A percentile compares a stretch with the other conserved stretches of the same genome.
Conservation (phyloP, 257 asterid species). For the Verbena officinalis region DNA sequence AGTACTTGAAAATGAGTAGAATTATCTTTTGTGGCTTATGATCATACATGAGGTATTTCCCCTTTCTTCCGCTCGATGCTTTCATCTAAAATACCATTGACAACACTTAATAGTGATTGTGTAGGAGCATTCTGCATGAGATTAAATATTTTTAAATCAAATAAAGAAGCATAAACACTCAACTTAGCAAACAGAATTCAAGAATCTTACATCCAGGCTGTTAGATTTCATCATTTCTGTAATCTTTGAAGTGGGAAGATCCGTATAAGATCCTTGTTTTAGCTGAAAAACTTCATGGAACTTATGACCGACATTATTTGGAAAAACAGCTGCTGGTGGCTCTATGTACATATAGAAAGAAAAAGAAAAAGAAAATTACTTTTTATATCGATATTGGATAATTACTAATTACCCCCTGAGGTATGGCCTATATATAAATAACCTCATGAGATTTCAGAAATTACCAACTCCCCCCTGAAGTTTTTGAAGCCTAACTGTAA, state of each 20-base stretch:
- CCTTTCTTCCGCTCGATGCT: constrained; percentile 82
- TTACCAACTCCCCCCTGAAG: too few species aligned
- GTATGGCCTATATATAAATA: too few species aligned
- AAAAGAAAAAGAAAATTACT: constrained; percentile 3
- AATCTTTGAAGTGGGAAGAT: constrained; percentile 74
- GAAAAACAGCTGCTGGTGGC: constrained; percentile 49
- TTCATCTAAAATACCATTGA: constrained; percentile 84
- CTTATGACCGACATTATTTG: constrained; percentile 62
- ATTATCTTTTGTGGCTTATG: not conserved
- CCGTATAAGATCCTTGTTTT: constrained; percentile 73
- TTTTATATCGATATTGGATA: too few species aligned
- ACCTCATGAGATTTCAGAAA: too few species aligned
- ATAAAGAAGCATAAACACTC: constrained; percentile 11
- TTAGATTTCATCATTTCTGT: constrained; percentile 91
- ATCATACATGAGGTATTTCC: constrained; percentile 84
- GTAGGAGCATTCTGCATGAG: constrained; percentile 88
- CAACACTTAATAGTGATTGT: constrained; percentile 83
- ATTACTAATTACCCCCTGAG: too few species aligned
- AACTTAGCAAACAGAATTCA: constrained; percentile 10
- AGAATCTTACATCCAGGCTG: constrained; percentile 73
- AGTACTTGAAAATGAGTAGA: not conserved
- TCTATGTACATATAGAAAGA: constrained; percentile 24
- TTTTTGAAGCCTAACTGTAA: too few species aligned
- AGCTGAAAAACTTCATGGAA: constrained; percentile 86
- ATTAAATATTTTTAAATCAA: constrained; percentile 10